Base-by-base conservation (phyloP, 495 filamentous ascomycete species). In the Oidiodendron maius region DNA sequence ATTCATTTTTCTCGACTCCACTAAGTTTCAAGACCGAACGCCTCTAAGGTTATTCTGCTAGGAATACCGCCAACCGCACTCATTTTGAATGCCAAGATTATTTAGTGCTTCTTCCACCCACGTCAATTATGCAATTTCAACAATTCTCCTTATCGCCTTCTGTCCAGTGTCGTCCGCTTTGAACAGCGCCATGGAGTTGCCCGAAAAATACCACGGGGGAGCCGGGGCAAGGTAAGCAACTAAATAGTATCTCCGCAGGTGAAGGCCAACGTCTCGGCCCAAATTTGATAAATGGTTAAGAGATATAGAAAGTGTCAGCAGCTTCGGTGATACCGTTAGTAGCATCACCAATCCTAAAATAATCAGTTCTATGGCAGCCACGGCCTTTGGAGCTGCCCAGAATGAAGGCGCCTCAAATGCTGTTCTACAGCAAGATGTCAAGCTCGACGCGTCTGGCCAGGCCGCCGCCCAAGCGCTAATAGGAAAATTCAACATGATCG, bases 41-140 rank as follows among this genome's bases (percentile, higher is more conserved):
- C 24, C 36, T 46, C 28, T 46, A 21, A 21, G n/a, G 3, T 34
- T 20, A 9, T 35, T 46, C 26, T 35, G 20, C 43, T 46, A 3
- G 24, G 43, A 46, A 46, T 21, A 46, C 43, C 36, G 23, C 41
- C 15, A 46, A 16, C 43, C 12, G 16, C 43, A 34, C 24, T 46
- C 43, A n/a, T 35, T 46, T 46, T 46, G 24, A 25, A 46, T 46
- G 36, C 43, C 17, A 46, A 46, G 2, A 13, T 17, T 4, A 16
- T 35, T 2, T 3, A 34, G 1, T 3, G 2, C 28, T 46, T 34
- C 3, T 36, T 46, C 26, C 6, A 46, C 25, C 43, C 36, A 46
- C 43, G 43, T 21, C 26, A 46, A 46, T 46, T 21, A 46, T 46
- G 43, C 43, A 46, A 9, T 46, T 46, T 46, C 43, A 34, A 46